phyloP scores from a whole-genome alignment of 2,329 filamentous ascomycete species.

The Colletotrichum graminicola region DNA sequence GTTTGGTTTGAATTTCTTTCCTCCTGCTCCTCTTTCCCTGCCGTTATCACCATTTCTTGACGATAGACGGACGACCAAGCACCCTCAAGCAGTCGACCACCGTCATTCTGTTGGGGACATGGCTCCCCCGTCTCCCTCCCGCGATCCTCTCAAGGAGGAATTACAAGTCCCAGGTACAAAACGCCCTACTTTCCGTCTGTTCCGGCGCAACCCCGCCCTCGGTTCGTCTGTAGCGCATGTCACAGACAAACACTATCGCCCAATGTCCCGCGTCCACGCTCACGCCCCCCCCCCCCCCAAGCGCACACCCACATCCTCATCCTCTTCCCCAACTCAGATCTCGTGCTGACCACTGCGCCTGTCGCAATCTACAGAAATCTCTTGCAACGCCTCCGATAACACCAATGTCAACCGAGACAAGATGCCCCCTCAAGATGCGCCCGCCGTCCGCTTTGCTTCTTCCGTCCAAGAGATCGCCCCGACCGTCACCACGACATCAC shows the following conservation, averaged over 20 bases:
- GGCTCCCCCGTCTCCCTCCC: constrained; percentile 29
- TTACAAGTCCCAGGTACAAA: constrained; percentile 36
- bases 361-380: constrained; percentile 41
- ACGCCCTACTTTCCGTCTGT: constrained; percentile 39
- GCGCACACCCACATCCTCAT: constrained; percentile 6
- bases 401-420: constrained; percentile 44
- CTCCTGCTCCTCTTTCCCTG: constrained; percentile 32
- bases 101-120: constrained; percentile 21
- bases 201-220: constrained; percentile 42
- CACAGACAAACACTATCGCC: constrained; percentile 34
- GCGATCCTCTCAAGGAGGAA: constrained; percentile 27
- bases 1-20: constrained; percentile 37
- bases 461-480: constrained; percentile 75
- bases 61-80: background rate
- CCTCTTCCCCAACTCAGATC: constrained; percentile 5
- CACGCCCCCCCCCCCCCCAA: constrained; percentile 12
- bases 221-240: constrained; percentile 42
- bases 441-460: constrained; percentile 78
- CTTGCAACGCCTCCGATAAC: constrained; percentile 21
- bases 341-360: constrained; percentile 38
- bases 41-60: constrained; percentile 7
- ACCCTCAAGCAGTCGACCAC: background rate
- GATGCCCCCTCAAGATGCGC: constrained; percentile 49
- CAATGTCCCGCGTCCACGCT: constrained; percentile 6
- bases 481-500: constrained; percentile 57